Percentiles rank a stretch among this genome's conserved stretches.
Conservation (phyloP, 768 basidiomycete species). For the Mycena indigotica region DNA sequence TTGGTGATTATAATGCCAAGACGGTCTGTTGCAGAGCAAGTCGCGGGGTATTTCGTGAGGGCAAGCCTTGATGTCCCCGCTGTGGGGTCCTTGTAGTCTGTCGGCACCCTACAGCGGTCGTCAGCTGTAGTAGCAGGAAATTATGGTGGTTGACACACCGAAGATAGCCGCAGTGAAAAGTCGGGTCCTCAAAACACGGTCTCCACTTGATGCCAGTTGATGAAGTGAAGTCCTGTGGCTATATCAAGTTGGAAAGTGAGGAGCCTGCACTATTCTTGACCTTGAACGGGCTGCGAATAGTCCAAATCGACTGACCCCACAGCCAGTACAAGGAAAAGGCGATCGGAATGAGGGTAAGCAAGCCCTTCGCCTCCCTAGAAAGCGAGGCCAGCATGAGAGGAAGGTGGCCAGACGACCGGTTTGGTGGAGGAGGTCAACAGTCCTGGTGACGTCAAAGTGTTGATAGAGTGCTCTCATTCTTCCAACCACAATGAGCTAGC, state of each 20-base stretch:
- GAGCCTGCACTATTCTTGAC: not conserved
- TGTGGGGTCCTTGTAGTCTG: slow-evolving; percentile 16
- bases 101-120: slow-evolving; percentile 17
- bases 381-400: not conserved
- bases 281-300: not conserved
- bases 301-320: not conserved
- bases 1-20: slow-evolving; percentile 20
- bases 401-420: not conserved
- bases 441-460: not conserved
- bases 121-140: too few relatives aligned
- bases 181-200: slow-evolving; percentile 14
- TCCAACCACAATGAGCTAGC: not conserved
- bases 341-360: not conserved
- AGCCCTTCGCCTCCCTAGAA: not conserved
- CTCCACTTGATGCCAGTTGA: slow-evolving; percentile 9
- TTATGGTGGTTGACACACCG: slow-evolving; percentile 1
- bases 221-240: not conserved
- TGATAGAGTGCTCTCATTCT: not conserved
- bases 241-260: not conserved
- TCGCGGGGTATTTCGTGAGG: slow-evolving; percentile 19
- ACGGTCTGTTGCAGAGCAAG: slow-evolving; percentile 14
- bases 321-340: not conserved
- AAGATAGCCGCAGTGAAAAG: slow-evolving; percentile 17
- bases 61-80: slow-evolving; percentile 17
- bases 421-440: not conserved